Conservation (phyloP, 257 asterid genomes). For the Echites panduratus region DNA sequence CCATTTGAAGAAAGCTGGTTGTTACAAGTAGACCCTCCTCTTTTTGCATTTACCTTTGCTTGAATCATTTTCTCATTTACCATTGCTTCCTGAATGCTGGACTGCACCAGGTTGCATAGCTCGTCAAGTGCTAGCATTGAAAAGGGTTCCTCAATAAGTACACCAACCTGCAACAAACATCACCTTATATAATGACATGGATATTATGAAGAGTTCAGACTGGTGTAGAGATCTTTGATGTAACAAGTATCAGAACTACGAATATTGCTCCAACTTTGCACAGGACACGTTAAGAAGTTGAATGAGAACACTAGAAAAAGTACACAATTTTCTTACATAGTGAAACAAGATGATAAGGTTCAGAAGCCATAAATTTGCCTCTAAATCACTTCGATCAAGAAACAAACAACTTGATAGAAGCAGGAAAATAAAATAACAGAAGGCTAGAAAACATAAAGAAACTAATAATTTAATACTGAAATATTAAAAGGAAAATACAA, state of each 20-base stretch:
- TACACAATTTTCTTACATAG: not conserved
- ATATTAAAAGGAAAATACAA: too few relatives aligned
- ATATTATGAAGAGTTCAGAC: not conserved
- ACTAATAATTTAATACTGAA: too few relatives aligned
- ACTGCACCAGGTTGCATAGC: constrained; percentile 49
- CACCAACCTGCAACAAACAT: constrained; percentile 66
- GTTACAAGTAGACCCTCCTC: constrained; percentile 23
- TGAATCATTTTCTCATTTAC: constrained; percentile 49
- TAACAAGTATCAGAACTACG: not conserved
- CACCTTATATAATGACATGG: not conserved
- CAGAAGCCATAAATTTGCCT: not conserved
- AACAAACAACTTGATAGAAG: too few relatives aligned
- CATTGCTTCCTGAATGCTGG: constrained; percentile 51
- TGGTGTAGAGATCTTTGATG: not conserved
- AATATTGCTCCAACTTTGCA: not conserved
- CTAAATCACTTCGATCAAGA: not conserved
- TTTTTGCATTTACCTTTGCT: constrained; percentile 41
- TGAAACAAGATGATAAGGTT: not conserved
- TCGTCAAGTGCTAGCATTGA: constrained; percentile 94
- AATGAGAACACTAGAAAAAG: not conserved
- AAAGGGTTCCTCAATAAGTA: constrained; percentile 93
- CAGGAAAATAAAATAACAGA: too few relatives aligned
- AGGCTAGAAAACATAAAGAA: too few relatives aligned
- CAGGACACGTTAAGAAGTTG: not conserved
- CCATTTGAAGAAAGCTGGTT: constrained; percentile 48